Evolutionary conservation across 2,329 filamentous ascomycete species (phyloP).

Genomic region (Teratosphaeria gauchensis): DNA sequence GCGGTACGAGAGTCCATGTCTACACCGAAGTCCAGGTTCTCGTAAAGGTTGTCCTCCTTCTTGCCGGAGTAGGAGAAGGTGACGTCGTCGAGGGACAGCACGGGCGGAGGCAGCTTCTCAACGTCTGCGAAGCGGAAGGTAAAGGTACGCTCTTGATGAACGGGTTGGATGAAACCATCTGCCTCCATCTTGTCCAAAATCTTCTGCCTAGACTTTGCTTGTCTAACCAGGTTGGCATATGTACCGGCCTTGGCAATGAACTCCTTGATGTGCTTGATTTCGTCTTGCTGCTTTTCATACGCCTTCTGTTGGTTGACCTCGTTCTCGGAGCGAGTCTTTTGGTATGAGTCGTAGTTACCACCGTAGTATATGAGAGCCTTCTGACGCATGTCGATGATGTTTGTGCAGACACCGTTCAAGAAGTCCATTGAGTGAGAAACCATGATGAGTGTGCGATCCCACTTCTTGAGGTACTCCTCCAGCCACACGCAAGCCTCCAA

Average conservation of each 20-base stretch:
- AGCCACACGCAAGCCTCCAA: constrained; percentile 99
- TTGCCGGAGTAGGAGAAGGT: constrained; percentile 97
- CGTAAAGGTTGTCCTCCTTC: constrained; percentile 82
- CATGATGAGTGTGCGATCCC: constrained; percentile 91
- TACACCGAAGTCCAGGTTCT: constrained; percentile 93
- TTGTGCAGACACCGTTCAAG: constrained; percentile 95
- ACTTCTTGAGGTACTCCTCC: constrained; percentile 99
- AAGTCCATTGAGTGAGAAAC: constrained; percentile 99
- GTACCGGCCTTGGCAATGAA: constrained; percentile 99
- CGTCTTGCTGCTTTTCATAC: constrained; percentile 97
- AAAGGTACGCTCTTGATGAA: constrained; percentile 77
- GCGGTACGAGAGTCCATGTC: constrained; percentile 99
- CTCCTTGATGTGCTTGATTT: constrained; percentile 99
- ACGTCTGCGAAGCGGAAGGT: constrained; percentile 98
- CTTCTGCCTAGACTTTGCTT: constrained; percentile 99
- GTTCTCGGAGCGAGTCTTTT: constrained; percentile 88
- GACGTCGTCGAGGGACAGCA: constrained; percentile 91
- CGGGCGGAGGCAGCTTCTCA: constrained; percentile 96
- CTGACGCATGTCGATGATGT: constrained; percentile 95
- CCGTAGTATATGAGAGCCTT: constrained; percentile 92
- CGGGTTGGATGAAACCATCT: constrained; percentile 93
- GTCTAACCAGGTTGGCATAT: constrained; percentile 96
- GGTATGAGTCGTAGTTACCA: constrained; percentile 97
- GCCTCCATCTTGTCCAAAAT: constrained; percentile 99
- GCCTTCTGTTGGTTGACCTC: constrained; percentile 99